Base-by-base conservation (phyloP, 192 early-diverging fungal genomes). In the Neocallimastix lanati region DNA sequence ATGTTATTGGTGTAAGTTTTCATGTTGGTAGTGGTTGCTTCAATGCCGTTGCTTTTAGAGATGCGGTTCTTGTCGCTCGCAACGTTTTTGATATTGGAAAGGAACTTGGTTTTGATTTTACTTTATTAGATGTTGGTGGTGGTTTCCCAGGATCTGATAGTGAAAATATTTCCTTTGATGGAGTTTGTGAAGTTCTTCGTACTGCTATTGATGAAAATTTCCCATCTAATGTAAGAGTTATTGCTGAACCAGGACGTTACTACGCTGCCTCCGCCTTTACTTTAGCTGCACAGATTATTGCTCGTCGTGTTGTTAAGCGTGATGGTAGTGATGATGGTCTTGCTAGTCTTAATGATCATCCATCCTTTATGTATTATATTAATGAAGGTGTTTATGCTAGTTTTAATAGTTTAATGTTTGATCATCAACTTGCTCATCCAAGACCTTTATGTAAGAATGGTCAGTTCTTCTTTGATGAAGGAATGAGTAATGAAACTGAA, bases 331-430 rank as follows among this genome's bases (percentile, higher is more conserved):
- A 67, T 67, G 50, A 67, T n/a, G 50, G 50, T n/a, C 0, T 67
- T n/a, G 50, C 18, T 67, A 25, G 50, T n/a, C 4, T n/a, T 25
- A 9, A 30, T 37, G 35, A 37, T 29, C 78, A 79, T 77, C 81
- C 82, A 29, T 80, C 85, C 40, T 91, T 85, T 78, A 89, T 90
- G 87, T 90, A 99, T 87, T 99, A 99, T 86, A 92, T 99, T 85
- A 99, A 99, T 84, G 98, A 99, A 83, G 98, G 98, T 77, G 92
- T 97, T 87, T 99, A 99, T 82, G 96, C 95, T 77, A 91, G 91
- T 84, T 98, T 99, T 90, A 99, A 99, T 89, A 96, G 96, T 87
- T 92, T 98, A 87, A 92, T 95, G 79, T 99, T 97, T 86, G 98
- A 99, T 86, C 96, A 99, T 85, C 92, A 92, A 80, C 80, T 88